Percentiles rank a stretch among this genome's conserved stretches.
Conservation (phyloP, 2,329 filamentous ascomycete species). For the Neocucurbitaria cava region DNA sequence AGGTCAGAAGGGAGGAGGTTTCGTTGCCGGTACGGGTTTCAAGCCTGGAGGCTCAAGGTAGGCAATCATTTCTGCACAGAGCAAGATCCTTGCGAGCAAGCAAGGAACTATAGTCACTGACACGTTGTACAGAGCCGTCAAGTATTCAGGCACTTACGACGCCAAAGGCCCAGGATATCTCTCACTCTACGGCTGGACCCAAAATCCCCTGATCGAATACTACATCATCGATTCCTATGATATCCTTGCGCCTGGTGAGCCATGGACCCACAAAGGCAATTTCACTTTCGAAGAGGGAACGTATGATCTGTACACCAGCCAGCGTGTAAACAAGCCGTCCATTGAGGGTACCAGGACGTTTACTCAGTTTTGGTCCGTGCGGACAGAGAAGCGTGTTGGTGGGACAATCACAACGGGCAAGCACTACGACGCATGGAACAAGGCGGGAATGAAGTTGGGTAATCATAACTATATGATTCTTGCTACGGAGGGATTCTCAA, state of each 20-base stretch:
- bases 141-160: slow-evolving; percentile 29
- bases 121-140: slow-evolving; percentile 13
- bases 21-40: slow-evolving; percentile 38
- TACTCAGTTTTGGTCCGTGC: slow-evolving; percentile 62
- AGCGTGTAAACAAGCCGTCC: slow-evolving; percentile 58
- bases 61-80: slow-evolving; percentile 29
- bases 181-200: slow-evolving; percentile 64
- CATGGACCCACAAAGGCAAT: slow-evolving; percentile 50
- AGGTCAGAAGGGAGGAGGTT: slow-evolving; percentile 13
- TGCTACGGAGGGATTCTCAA: slow-evolving; percentile 9
- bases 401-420: slow-evolving; percentile 46
- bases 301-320: slow-evolving; percentile 56
- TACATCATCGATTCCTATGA: slow-evolving; percentile 63
- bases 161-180: slow-evolving; percentile 32
- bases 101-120: not conserved
- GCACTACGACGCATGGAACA: slow-evolving; percentile 39
- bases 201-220: slow-evolving; percentile 61
- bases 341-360: slow-evolving; percentile 62
- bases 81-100: not conserved
- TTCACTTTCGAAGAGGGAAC: slow-evolving; percentile 59
- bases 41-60: slow-evolving; percentile 44
- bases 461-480: slow-evolving; percentile 14
- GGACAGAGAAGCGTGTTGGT: slow-evolving; percentile 55
- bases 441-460: slow-evolving; percentile 12
- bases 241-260: slow-evolving; percentile 47